Base-by-base conservation (phyloP, 495 filamentous ascomycete genomes). In the Podospora australis region DNA sequence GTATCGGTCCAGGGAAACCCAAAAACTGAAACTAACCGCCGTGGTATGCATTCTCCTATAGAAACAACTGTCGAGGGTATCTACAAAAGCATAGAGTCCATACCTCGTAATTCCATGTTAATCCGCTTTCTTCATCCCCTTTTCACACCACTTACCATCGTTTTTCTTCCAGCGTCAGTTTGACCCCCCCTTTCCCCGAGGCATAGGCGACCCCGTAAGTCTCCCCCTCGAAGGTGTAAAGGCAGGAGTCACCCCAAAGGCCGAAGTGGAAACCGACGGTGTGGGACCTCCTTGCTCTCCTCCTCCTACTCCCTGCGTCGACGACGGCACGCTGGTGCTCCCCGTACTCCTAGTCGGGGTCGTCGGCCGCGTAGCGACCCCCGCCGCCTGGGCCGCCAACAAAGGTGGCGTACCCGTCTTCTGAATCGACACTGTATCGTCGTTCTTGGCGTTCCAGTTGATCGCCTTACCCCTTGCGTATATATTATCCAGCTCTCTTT, bases 401-500 rank as follows among this genome's bases (percentile, higher is more conserved):
- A 36, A 40, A 5, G 60, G 59, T 29, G 59, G 57, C 19, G 54
- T 63, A n/a, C 57, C 57, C 25, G 57, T 63, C 44, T 57, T 48
- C 46, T 53, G 52, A 9, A 54, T 45, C 6, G 50, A 48, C 38
- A 10, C 40, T n/a, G 7, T 10, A 23, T 52, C 46, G 8, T 54
- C 52, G 6, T 56, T 50, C 46, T 42, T 69, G n/a, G 86, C 83
- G 48, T 85, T 84, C 67, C 86, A 96, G 39, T 82, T 80, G 20
- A 73, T 78, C 42, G 79, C 83, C 50, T 72, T 75, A 25, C 80
- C 94, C 68, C 79, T 79, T 44, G 72, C 73, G 62, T 92, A 95
- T 19, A 95, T 86, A 50, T 90, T 86, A 55, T 87, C 77, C 30
- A 96, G 74, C 63, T 90, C 89, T 4, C 68, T 58, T 53, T 87